These are phyloP conservation scores for Kazachstania psychrophila DNA, from an alignment of 805 yeast genomes.

Conservation along the genomic window DNA sequence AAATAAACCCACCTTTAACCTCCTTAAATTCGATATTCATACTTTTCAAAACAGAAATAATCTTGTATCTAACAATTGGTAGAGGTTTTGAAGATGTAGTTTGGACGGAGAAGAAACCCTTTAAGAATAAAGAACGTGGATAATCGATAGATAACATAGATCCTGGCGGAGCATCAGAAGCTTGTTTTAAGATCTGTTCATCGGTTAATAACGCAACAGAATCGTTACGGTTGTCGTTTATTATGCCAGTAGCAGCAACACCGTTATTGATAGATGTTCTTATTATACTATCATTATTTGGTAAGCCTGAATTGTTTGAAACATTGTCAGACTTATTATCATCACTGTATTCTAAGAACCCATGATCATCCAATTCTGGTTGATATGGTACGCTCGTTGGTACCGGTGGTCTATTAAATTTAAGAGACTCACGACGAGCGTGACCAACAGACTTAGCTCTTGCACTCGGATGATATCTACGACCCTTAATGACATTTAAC, in stretches of 20 bases:
- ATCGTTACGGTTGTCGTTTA: neutral
- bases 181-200: conserved; percentile 38
- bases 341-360: conserved; percentile 32
- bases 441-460: conserved; percentile 76
- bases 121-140: conserved; percentile 81
- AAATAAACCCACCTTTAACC: conserved; percentile 88
- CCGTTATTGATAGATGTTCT: neutral
- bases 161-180: conserved; percentile 56
- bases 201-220: conserved; percentile 34
- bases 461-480: conserved; percentile 64
- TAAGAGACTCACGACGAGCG: conserved; percentile 52
- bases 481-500: conserved; percentile 20
- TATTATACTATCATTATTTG: conserved; percentile 2
- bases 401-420: conserved; percentile 29
- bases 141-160: conserved; percentile 91
- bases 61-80: conserved; percentile 77
- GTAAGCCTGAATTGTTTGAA: conserved; percentile 3
- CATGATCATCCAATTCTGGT: conserved; percentile 35
- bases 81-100: conserved; percentile 89
- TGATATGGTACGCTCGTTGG: conserved; percentile 17
- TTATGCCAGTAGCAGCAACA: neutral
- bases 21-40: conserved; percentile 77
- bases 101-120: conserved; percentile 91
- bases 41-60: conserved; percentile 64
- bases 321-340: conserved; percentile 51